Percentiles rank a stretch among this genome's conserved stretches.
phyloP scores from a whole-genome alignment of 208 protist genomes.

The Herpetomonas tarakana region DNA sequence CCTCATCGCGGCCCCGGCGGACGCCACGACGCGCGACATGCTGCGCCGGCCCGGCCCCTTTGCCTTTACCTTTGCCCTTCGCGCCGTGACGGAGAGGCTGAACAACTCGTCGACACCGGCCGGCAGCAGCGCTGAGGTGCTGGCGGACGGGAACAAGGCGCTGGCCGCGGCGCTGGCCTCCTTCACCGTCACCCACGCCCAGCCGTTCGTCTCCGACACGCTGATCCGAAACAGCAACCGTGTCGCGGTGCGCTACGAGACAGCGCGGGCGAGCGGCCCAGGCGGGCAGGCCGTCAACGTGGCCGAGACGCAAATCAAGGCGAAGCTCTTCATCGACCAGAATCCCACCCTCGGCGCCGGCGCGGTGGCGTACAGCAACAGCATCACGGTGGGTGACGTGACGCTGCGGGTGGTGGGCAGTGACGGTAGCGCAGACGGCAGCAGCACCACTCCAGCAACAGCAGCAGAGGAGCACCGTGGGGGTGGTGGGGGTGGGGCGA shows the following conservation, averaged over 20 bases:
- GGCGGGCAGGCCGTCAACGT: constrained; percentile 89
- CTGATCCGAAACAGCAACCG: constrained; percentile 53
- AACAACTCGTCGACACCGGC: background rate
- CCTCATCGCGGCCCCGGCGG: background rate
- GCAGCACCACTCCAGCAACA: background rate
- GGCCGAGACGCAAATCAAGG: constrained; percentile 83
- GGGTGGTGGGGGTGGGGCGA: background rate
- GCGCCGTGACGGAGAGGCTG: background rate
- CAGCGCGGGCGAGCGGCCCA: constrained; percentile 75
- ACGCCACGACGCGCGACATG: background rate
- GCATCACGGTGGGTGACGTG: background rate
- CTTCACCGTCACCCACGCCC: constrained; percentile 38
- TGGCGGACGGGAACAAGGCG: background rate
- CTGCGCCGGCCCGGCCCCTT: constrained; percentile 2
- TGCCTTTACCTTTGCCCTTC: constrained; percentile 1
- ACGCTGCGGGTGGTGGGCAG: background rate
- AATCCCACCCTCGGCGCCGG: background rate
- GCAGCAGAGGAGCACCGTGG: background rate
- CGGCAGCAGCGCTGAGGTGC: background rate
- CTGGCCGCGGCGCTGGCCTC: background rate
- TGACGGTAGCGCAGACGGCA: background rate
- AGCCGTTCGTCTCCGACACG: constrained; percentile 52
- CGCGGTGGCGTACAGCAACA: background rate
- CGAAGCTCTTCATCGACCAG: constrained; percentile 70
- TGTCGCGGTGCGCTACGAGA: constrained; percentile 55